Percentiles rank a stretch among this genome's conserved stretches.
These are phyloP conservation scores for Nakazawaea siamensis DNA, from an alignment of 805 yeast species.

Conservation along the genomic window DNA sequence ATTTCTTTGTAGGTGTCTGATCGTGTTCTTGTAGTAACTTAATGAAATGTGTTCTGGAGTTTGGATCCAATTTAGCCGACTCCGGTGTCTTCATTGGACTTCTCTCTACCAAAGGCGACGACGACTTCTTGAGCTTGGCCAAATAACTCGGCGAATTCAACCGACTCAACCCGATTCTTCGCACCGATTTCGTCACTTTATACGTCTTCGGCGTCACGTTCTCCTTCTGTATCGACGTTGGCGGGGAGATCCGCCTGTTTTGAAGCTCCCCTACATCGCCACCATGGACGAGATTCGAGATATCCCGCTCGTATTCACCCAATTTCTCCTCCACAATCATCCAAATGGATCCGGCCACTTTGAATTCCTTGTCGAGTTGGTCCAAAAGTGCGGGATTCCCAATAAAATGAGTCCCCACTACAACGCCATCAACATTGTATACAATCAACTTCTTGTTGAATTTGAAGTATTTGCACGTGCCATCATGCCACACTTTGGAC, in stretches of 20 bases:
- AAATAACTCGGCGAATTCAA: slow-evolving; percentile 3
- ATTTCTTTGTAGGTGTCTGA: slow-evolving; percentile 1
- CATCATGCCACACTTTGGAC: slow-evolving; percentile 46
- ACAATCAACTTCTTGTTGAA: slow-evolving; percentile 41
- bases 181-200: neutral
- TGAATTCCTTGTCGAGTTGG: slow-evolving; percentile 15
- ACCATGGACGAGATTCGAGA: slow-evolving; percentile 18
- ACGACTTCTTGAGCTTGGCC: neutral
- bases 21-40: neutral
- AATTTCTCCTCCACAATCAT: slow-evolving; percentile 23
- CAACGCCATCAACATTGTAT: slow-evolving; percentile 22
- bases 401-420: slow-evolving; percentile 22
- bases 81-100: neutral
- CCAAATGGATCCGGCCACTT: slow-evolving; percentile 18
- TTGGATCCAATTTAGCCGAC: neutral
- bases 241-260: too few species aligned
- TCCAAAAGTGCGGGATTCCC: slow-evolving; percentile 16
- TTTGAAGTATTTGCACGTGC: slow-evolving; percentile 34
- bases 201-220: neutral
- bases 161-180: slow-evolving; percentile 6
- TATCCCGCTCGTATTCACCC: slow-evolving; percentile 30
- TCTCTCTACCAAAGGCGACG: neutral
- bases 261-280: too few species aligned
- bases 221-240: too few species aligned
- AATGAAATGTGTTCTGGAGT: neutral